Base-by-base conservation (phyloP, 179 eudicot species). In the Dionaea muscipula region DNA sequence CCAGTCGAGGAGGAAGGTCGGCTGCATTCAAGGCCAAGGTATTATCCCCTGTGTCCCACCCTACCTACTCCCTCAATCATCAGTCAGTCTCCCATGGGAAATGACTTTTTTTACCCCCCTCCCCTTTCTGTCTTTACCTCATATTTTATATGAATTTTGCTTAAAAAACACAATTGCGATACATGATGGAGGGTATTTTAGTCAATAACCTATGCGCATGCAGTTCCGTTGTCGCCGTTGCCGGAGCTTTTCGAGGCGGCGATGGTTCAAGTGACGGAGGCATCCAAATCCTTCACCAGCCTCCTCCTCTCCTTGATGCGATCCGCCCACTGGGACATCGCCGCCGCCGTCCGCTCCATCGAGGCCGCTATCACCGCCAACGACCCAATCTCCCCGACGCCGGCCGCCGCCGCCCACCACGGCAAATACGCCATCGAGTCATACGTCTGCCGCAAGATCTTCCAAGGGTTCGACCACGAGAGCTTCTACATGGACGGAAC, bases 401-500 rank as follows among this genome's bases (percentile, higher is more conserved):
- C 78, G 36, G 57, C 55, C 48, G 72, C 65, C 50, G 77, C 64
- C 51, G 63, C 84, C 60, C 65, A 63, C 68, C 85, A 80, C 31
- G 81, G 81, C 28, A 68, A 73, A 39, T 74, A 84, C 46, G 96
- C 98, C 8, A 65, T 91, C 2, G 96, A 91, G 61, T 91, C 98
- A 16, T 88, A 91, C 68, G 64, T 82, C 31, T 80, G 71, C 47
- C 83, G 91, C 12, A 91, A 91, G 49, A 68, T 91, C 37, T 91
- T 91, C 72, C 94, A 77, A 59, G 96, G 96, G 2, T 91, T 91
- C 55, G 94, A 91, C 66, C 96, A 91, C 58, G 98, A 91, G 73
- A 91, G 96, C 6, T 91, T 91, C 71, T 91, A 91, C 80, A 84
- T 91, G 93, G 96, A 88, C 60, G 91, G 91, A 0, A 79, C 83